Evolutionary conservation across 192 early-diverging fungal species (phyloP).

Genomic region (Coemansia sp.): DNA sequence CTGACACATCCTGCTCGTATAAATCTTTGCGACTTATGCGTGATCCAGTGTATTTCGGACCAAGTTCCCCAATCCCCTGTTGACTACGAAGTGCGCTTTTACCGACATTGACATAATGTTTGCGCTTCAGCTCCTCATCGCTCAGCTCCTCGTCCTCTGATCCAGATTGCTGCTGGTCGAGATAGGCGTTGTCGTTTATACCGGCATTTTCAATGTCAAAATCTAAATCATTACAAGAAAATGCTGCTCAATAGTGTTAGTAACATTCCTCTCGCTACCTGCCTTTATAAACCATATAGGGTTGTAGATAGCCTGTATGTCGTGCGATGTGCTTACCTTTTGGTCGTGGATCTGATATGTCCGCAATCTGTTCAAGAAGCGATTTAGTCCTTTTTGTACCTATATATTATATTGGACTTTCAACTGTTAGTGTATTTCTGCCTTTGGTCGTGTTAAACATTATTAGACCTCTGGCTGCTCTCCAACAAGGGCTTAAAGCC

Average conservation of each 20-base stretch:
- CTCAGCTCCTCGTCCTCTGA: constrained; percentile 52
- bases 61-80: constrained; percentile 63
- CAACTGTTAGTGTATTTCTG: background rate
- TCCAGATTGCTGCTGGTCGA: constrained; percentile 46
- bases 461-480: background rate
- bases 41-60: constrained; percentile 72
- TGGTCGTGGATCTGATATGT: constrained; percentile 50
- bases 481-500: background rate
- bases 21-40: constrained; percentile 65
- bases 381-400: constrained; percentile 39
- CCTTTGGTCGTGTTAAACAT: background rate
- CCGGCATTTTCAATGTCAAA: constrained; percentile 71
- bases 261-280: background rate
- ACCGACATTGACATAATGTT: constrained; percentile 70
- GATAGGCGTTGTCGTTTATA: constrained; percentile 46
- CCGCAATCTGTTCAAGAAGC: constrained; percentile 50
- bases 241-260: background rate
- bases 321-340: constrained; percentile 23
- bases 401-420: constrained; percentile 5
- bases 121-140: constrained; percentile 57
- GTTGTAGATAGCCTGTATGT: background rate
- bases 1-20: constrained; percentile 43
- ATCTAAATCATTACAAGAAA: constrained; percentile 42
- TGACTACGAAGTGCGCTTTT: constrained; percentile 65
- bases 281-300: background rate